phyloP scores from a whole-genome alignment of 2,329 filamentous ascomycete genomes.

The Neofusicoccum cordaticola region DNA sequence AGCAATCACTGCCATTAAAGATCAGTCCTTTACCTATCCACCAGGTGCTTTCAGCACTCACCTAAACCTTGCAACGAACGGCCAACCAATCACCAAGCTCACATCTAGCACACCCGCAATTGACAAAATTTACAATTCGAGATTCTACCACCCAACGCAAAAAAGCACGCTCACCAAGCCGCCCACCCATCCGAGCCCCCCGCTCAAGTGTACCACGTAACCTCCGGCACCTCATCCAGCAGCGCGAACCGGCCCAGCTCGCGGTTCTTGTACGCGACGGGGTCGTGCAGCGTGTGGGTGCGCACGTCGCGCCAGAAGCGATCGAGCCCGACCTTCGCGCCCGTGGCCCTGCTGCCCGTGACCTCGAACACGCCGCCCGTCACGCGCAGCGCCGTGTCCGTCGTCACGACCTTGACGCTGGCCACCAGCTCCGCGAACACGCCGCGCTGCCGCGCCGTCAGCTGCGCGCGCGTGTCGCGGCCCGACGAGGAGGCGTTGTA shows the following conservation, averaged over 20 bases:
- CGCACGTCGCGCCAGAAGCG: conserved; percentile 66
- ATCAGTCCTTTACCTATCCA: too few species aligned
- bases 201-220: conserved; percentile 59
- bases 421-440: conserved; percentile 63
- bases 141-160: too few species aligned
- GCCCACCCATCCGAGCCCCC: too few species aligned
- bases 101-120: too few species aligned
- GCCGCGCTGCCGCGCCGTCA: conserved; percentile 55
- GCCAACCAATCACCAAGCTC: too few species aligned
- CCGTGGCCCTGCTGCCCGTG: conserved; percentile 58
- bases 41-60: too few species aligned
- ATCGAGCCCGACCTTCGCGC: conserved; percentile 59
- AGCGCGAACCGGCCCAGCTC: conserved; percentile 60
- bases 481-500: conserved; percentile 27
- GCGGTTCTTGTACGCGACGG: conserved; percentile 64
- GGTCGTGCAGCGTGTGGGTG: conserved; percentile 65
- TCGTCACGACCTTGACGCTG: conserved; percentile 61
- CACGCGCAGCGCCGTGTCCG: conserved; percentile 58
- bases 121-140: too few species aligned
- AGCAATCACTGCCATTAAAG: too few species aligned
- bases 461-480: not conserved
- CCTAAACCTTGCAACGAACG: too few species aligned
- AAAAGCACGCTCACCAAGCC: too few species aligned
- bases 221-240: conserved; percentile 55
- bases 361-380: conserved; percentile 64